Percentiles rank a stretch among this genome's conserved stretches.
phyloP scores from a whole-genome alignment of 805 yeast species.

The Dipodascopsis uninucleata region DNA sequence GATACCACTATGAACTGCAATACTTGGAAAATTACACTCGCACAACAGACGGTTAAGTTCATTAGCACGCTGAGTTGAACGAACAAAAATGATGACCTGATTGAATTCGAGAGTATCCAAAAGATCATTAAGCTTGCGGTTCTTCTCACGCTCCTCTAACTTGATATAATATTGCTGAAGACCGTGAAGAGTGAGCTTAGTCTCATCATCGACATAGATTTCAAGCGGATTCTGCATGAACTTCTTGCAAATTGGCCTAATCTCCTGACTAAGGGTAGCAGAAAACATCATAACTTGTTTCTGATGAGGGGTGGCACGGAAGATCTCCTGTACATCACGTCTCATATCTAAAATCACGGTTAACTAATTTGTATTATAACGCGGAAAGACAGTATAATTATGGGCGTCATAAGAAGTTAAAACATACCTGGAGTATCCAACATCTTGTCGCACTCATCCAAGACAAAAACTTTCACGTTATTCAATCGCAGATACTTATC shows the following conservation, averaged over 20 bases:
- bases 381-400: background rate
- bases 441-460: conserved; percentile 98
- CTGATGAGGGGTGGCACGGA: conserved; percentile 96
- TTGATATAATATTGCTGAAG: conserved; percentile 94
- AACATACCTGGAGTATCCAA: conserved; percentile 54
- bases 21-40: conserved; percentile 94
- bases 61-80: conserved; percentile 85
- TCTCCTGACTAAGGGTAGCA: conserved; percentile 90
- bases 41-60: conserved; percentile 83
- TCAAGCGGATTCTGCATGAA: conserved; percentile 98
- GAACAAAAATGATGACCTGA: conserved; percentile 96
- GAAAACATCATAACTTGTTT: conserved; percentile 99
- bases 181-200: conserved; percentile 95
- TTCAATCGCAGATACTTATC: conserved; percentile 83
- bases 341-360: conserved; percentile 73
- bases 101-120: conserved; percentile 93
- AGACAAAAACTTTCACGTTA: conserved; percentile 88
- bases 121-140: conserved; percentile 85
- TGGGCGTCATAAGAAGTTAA: background rate
- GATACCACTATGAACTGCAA: conserved; percentile 92
- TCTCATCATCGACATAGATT: conserved; percentile 95
- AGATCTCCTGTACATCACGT: conserved; percentile 96
- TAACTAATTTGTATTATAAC: too few species aligned
- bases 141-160: conserved; percentile 85
- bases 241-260: conserved; percentile 94